phyloP scores from a whole-genome alignment of 192 early-diverging fungal species.

The Anaeromyces robustus region DNA sequence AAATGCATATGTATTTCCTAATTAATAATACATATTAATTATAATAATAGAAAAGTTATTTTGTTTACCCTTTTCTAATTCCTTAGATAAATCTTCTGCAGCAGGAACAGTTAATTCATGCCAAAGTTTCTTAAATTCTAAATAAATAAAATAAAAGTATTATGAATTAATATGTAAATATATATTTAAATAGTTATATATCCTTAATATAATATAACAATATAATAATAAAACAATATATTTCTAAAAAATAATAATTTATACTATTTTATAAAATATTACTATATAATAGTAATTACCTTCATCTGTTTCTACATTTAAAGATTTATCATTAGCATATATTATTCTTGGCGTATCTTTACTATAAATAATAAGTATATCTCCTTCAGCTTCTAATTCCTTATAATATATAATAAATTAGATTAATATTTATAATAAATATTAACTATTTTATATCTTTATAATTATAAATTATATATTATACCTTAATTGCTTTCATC shows the following conservation, averaged over 20 bases:
- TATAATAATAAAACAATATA: too few species aligned
- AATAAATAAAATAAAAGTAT: too few species aligned
- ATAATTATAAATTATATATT: too few species aligned
- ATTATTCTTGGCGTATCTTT: slow-evolving; percentile 52
- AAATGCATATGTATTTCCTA: not conserved
- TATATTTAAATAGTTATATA: too few species aligned
- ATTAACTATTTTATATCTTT: too few species aligned
- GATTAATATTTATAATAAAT: not conserved
- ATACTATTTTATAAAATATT: too few species aligned
- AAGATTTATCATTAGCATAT: slow-evolving; percentile 38
- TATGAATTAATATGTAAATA: too few species aligned
- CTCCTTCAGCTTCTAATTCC: slow-evolving; percentile 31
- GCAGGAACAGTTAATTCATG: slow-evolving; percentile 46
- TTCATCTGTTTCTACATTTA: slow-evolving; percentile 3
- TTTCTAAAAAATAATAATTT: too few species aligned
- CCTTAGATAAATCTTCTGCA: slow-evolving; percentile 52
- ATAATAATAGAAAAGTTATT: not conserved
- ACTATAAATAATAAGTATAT: slow-evolving; percentile 42
- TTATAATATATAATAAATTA: slow-evolving; percentile 14
- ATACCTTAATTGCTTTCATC: not conserved
- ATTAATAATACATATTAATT: not conserved
- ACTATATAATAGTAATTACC: too few species aligned
- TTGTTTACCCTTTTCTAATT: slow-evolving; percentile 32
- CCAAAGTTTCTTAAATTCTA: slow-evolving; percentile 63
- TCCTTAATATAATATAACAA: too few species aligned